Conservation (phyloP, 768 basidiomycete genomes). For the Psilocybe cubensis region DNA sequence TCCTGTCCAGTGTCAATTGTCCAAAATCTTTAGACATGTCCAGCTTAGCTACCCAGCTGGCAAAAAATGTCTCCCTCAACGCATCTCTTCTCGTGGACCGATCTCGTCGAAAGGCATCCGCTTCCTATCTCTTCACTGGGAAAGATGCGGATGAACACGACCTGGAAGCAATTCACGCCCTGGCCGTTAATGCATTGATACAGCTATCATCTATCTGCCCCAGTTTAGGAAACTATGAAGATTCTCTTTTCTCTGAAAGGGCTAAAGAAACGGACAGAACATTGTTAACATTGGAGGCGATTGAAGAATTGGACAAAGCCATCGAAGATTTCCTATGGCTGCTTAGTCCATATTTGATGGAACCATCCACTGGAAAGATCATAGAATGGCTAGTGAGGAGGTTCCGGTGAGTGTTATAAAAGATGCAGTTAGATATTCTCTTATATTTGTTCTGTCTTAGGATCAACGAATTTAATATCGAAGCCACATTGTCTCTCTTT, state of each 20-base stretch:
- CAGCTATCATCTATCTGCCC: conserved; percentile 70
- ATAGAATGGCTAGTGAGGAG: conserved; percentile 95
- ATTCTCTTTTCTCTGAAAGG: conserved; percentile 77
- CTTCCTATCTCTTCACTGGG: conserved; percentile 89
- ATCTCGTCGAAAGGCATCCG: conserved; percentile 60
- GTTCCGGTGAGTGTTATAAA: conserved; percentile 73
- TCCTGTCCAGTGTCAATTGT: no score
- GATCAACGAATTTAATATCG: conserved; percentile 92
- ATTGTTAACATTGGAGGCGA: conserved; percentile 64
- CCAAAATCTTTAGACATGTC: conserved; percentile 42
- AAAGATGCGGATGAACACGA: conserved; percentile 86
- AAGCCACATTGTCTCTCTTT: conserved; percentile 77
- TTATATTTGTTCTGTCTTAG: conserved; percentile 41
- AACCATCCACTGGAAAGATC: conserved; percentile 79
- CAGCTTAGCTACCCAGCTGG: conserved; percentile 82
- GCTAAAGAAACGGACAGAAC: conserved; percentile 81
- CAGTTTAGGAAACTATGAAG: conserved; percentile 63
- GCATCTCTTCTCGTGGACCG: conserved; percentile 68
- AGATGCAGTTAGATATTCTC: background rate
- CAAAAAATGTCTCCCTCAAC: conserved; percentile 80
- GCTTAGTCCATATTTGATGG: conserved; percentile 82
- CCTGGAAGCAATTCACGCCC: conserved; percentile 81
- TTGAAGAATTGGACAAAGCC: conserved; percentile 60
- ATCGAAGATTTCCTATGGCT: conserved; percentile 67
- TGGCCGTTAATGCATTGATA: conserved; percentile 78